phyloP scores from a whole-genome alignment of 192 early-diverging fungal species.

The Backusella australiensis region DNA sequence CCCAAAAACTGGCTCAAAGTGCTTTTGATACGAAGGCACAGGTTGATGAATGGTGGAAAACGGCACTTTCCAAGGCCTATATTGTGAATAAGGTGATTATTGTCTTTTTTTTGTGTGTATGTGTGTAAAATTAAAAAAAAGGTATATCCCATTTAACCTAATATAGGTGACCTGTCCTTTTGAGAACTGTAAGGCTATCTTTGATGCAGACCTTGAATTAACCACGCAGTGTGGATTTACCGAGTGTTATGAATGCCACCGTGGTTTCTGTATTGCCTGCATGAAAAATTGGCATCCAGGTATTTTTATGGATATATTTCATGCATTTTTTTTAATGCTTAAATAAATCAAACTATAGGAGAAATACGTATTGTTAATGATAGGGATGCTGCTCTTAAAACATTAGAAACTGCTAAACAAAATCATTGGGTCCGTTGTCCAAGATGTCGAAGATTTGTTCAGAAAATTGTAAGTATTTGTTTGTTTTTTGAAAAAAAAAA shows the following conservation, averaged over 20 bases:
- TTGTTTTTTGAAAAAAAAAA: background rate
- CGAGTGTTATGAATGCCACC: slow-evolving; percentile 7
- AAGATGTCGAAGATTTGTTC: background rate
- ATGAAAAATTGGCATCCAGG: slow-evolving; percentile 11
- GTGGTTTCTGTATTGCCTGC: slow-evolving; percentile 11
- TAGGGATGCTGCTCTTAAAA: background rate
- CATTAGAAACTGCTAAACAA: background rate
- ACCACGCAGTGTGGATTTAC: slow-evolving; percentile 1
- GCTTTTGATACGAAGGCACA: background rate
- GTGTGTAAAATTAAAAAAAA: background rate
- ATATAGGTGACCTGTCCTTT: background rate
- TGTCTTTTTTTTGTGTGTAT: background rate
- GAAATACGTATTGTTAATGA: slow-evolving; percentile 11
- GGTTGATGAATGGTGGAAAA: background rate
- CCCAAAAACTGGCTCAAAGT: background rate
- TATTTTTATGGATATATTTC: background rate
- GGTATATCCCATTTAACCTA: background rate
- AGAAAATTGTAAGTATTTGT: background rate
- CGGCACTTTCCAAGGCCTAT: background rate
- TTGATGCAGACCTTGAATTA: background rate
- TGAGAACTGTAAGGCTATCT: background rate
- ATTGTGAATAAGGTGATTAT: background rate
- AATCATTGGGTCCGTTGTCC: slow-evolving; percentile 11
- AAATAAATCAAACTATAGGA: background rate
- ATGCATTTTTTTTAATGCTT: background rate